Conservation (phyloP, 495 filamentous ascomycete genomes). For the Xylaria telfairii region DNA sequence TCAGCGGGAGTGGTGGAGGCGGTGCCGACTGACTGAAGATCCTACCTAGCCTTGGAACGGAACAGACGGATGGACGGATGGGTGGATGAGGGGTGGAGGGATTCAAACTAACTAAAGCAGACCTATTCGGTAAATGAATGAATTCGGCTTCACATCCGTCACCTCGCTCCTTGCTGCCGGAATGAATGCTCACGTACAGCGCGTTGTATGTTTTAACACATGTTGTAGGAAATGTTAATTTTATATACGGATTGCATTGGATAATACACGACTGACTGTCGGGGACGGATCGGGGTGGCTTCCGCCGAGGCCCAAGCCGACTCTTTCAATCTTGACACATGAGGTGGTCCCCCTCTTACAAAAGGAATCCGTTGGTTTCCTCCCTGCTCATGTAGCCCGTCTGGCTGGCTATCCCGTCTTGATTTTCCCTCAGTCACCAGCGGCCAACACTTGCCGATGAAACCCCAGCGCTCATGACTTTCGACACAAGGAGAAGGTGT, state of each 20-base stretch:
- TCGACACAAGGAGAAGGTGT: not conserved
- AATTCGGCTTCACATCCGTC: not conserved
- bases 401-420: not conserved
- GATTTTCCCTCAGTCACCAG: not conserved
- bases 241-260: conserved; percentile 36
- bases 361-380: conserved; percentile 25
- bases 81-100: no score
- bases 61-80: no score
- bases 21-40: not conserved
- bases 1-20: conserved; percentile 20
- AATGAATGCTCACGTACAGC: not conserved
- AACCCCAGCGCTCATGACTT: not conserved
- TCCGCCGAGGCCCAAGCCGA: not conserved
- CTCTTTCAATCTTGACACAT: conserved; percentile 4
- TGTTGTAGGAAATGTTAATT: conserved; percentile 15
- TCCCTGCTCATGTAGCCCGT: conserved; percentile 9
- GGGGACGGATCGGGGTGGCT: not conserved
- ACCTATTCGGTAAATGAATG: not conserved
- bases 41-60: not conserved
- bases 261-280: conserved; percentile 34
- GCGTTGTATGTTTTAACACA: conserved; percentile 1
- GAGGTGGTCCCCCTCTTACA: not conserved
- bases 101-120: not conserved
- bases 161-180: not conserved
- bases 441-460: not conserved